A percentile compares a stretch with the other conserved stretches of the same genome.
phyloP scores from a whole-genome alignment of 495 filamentous ascomycete species.

The Penicillium bovifimosum region DNA sequence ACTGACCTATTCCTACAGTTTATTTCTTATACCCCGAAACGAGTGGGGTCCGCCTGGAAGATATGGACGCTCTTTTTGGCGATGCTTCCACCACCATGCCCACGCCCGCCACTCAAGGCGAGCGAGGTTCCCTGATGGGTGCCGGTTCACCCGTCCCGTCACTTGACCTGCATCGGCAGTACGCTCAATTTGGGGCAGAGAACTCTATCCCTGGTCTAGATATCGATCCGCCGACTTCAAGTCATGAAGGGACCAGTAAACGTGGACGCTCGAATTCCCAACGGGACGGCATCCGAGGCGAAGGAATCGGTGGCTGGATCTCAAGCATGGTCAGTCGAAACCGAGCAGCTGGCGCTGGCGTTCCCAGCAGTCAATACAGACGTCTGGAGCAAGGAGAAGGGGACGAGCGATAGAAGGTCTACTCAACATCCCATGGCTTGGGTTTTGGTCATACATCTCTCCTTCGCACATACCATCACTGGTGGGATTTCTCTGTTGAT shows the following conservation, averaged over 20 bases:
- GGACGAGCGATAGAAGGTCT: slow-evolving; percentile 17
- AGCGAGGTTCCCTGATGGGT: slow-evolving; percentile 70
- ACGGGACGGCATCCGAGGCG: slow-evolving; percentile 30
- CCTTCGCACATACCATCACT: neutral
- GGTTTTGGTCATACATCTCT: neutral
- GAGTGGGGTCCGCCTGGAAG: slow-evolving; percentile 87
- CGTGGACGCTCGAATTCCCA: slow-evolving; percentile 27
- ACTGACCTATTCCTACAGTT: slow-evolving; percentile 49
- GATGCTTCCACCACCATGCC: slow-evolving; percentile 78
- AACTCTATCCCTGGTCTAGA: slow-evolving; percentile 67
- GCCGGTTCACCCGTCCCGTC: slow-evolving; percentile 70
- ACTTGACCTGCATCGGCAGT: slow-evolving; percentile 61
- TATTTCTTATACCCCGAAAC: slow-evolving; percentile 98
- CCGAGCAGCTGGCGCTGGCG: slow-evolving; percentile 41
- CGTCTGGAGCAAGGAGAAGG: slow-evolving; percentile 59
- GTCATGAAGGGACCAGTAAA: slow-evolving; percentile 43
- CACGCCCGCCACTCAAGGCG: slow-evolving; percentile 62
- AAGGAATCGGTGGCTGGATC: slow-evolving; percentile 67
- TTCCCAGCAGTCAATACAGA: slow-evolving; percentile 53
- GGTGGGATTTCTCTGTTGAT: neutral
- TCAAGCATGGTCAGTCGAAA: slow-evolving; percentile 55
- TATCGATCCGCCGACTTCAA: slow-evolving; percentile 60
- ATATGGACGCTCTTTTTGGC: slow-evolving; percentile 89
- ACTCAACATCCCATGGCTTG: neutral
- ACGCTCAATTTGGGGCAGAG: slow-evolving; percentile 47